phyloP scores from a whole-genome alignment of 495 filamentous ascomycete species.

The Niebla homalea region DNA sequence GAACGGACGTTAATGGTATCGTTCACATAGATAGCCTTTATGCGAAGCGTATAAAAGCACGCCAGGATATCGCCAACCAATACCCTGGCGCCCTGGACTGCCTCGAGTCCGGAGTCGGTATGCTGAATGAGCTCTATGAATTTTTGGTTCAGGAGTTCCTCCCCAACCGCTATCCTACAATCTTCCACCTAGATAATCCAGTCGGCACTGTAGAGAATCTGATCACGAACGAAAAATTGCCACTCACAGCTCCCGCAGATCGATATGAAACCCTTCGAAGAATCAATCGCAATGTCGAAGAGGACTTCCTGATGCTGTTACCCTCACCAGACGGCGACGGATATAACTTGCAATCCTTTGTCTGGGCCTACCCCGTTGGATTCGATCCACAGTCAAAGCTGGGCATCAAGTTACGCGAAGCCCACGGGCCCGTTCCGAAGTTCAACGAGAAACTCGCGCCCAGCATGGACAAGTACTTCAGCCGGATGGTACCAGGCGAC shows the following conservation, averaged over 20 bases:
- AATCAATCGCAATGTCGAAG: conserved; percentile 49
- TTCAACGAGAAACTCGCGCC: conserved; percentile 55
- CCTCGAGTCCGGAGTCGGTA: conserved; percentile 26
- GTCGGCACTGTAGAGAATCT: conserved; percentile 29
- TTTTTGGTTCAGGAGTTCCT: conserved; percentile 52
- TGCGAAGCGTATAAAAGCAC: conserved; percentile 34
- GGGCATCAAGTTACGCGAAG: conserved; percentile 42
- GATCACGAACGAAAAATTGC: conserved; percentile 26
- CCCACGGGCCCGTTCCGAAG: conserved; percentile 55
- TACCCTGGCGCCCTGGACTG: conserved; percentile 12
- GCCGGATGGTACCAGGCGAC: conserved; percentile 19
- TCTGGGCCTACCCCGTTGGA: conserved; percentile 57
- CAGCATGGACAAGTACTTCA: conserved; percentile 71
- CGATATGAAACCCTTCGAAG: conserved; percentile 28
- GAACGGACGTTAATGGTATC: conserved; percentile 43
- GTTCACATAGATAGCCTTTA: conserved; percentile 58
- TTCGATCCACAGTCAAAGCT: conserved; percentile 56
- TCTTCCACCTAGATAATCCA: conserved; percentile 34
- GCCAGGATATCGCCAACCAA: conserved; percentile 32
- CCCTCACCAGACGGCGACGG: conserved; percentile 34
- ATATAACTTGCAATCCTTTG: conserved; percentile 53
- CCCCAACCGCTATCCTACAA: conserved; percentile 47
- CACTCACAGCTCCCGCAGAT: conserved; percentile 11
- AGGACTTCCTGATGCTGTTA: conserved; percentile 62
- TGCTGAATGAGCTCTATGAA: conserved; percentile 46